phyloP scores from a whole-genome alignment of 148 eudicot genomes.

The Amaranthus cruentus region DNA sequence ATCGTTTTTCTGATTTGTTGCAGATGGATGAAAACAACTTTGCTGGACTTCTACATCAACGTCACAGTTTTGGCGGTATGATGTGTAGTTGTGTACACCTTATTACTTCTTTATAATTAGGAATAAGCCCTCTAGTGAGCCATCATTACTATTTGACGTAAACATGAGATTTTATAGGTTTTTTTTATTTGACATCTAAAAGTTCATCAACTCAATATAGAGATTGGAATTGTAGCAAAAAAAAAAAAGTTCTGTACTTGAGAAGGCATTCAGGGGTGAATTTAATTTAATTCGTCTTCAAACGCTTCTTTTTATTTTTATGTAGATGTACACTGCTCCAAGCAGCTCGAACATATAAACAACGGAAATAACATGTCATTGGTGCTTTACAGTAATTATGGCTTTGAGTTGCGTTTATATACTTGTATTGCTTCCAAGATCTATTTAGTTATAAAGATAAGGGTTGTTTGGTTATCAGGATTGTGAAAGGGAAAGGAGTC shows the following conservation, averaged over 20 bases:
- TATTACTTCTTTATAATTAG: background rate
- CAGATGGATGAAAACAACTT: slow-evolving; percentile 78
- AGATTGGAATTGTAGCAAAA: too few species aligned
- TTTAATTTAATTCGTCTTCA: background rate
- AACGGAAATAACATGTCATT: too few species aligned
- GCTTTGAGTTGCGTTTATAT: too few species aligned
- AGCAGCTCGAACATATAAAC: too few species aligned
- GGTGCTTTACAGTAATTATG: too few species aligned
- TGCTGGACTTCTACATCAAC: slow-evolving; percentile 73
- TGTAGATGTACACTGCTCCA: background rate
- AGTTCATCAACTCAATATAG: too few species aligned
- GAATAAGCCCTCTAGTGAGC: background rate
- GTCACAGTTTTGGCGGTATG: slow-evolving; percentile 61
- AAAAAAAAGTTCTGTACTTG: too few species aligned
- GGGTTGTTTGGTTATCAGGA: too few species aligned
- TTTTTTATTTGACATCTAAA: background rate
- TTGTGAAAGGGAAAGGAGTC: too few species aligned
- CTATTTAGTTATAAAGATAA: too few species aligned
- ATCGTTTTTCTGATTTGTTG: slow-evolving; percentile 14
- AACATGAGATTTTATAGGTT: background rate
- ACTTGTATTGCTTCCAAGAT: too few species aligned
- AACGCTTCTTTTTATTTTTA: background rate
- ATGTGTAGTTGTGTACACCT: slow-evolving; percentile 12
- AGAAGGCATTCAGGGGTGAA: background rate
- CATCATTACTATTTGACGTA: background rate